Percentiles rank a stretch among this genome's conserved stretches.
Conservation (phyloP, 306 rosid genomes). For the Pterocarpus macrocarpus region DNA sequence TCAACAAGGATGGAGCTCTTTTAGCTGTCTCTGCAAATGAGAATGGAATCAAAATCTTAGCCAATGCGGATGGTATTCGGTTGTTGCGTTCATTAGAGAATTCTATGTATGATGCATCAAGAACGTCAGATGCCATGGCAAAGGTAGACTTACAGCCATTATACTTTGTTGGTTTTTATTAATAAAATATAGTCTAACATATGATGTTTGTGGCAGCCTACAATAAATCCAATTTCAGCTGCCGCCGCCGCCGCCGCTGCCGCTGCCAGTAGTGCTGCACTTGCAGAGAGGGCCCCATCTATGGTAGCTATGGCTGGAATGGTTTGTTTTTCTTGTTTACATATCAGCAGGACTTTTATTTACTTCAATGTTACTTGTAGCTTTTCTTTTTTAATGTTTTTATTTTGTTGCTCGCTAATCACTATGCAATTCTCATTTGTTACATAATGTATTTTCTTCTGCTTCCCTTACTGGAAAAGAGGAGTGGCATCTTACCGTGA, state of each 20-base stretch:
- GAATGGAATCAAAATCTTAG: conserved; percentile 90
- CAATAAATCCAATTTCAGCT: conserved; percentile 82
- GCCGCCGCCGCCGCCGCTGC: conserved; percentile 77
- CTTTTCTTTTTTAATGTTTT: neutral
- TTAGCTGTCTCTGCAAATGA: conserved; percentile 95
- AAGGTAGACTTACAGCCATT: conserved; percentile 66
- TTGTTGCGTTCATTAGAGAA: conserved; percentile 70
- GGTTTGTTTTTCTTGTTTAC: conserved; percentile 65
- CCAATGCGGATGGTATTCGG: conserved; percentile 79
- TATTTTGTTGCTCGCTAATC: neutral
- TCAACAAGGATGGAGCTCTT: conserved; percentile 91
- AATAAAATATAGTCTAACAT: conserved; percentile 33
- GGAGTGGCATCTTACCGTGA: conserved; percentile 13
- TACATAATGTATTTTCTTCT: neutral
- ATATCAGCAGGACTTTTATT: conserved; percentile 27
- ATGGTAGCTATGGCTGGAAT: conserved; percentile 77
- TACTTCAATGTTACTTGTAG: neutral
- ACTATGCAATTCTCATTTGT: conserved; percentile 24
- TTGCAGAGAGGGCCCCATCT: conserved; percentile 78
- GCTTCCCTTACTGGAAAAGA: neutral
- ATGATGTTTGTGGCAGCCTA: conserved; percentile 64
- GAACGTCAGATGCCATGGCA: conserved; percentile 80
- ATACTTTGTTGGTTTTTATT: conserved; percentile 6
- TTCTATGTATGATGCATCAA: conserved; percentile 77
- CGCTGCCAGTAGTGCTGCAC: conserved; percentile 75